Percentiles rank a stretch among this genome's conserved stretches.
These are phyloP conservation scores for Macrocystidia cucumis DNA, from an alignment of 1,284 basidiomycete genomes.

Conservation along the genomic window DNA sequence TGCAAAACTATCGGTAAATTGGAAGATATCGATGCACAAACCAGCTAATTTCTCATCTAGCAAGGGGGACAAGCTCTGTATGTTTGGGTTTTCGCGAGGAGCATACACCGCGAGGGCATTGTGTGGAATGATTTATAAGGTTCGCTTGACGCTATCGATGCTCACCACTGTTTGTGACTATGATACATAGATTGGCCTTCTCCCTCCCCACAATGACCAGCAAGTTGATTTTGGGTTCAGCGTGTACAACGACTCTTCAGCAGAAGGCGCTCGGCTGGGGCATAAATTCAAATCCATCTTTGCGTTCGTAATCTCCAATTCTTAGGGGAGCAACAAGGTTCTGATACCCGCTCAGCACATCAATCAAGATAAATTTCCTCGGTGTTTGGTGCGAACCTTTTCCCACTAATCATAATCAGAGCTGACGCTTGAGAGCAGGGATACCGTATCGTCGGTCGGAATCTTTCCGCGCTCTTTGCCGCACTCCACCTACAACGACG, in stretches of 20 bases:
- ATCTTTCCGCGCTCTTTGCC: slow-evolving; percentile 10
- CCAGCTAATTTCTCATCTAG: slow-evolving; percentile 2
- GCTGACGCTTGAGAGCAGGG: too few relatives aligned
- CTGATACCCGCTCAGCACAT: too few relatives aligned
- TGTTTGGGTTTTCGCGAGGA: slow-evolving; percentile 14
- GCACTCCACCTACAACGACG: slow-evolving; percentile 11
- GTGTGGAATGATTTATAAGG: slow-evolving; percentile 14
- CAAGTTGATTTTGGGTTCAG: slow-evolving; percentile 13
- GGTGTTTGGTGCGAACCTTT: slow-evolving; percentile 11
- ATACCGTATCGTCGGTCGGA: slow-evolving; percentile 13
- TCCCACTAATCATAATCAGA: too few relatives aligned
- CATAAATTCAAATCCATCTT: slow-evolving; percentile 11
- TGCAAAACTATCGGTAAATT: slow-evolving; percentile 11
- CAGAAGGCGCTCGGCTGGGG: slow-evolving; percentile 8
- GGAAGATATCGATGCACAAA: neutral
- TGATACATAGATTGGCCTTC: slow-evolving; percentile 9
- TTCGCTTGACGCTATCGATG: slow-evolving; percentile 1
- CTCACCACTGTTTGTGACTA: neutral
- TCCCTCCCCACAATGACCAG: slow-evolving; percentile 11
- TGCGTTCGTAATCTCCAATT: slow-evolving; percentile 6
- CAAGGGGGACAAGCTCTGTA: slow-evolving; percentile 11
- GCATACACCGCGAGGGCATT: slow-evolving; percentile 12
- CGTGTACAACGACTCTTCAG: slow-evolving; percentile 9
- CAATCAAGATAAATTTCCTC: slow-evolving; percentile 11
- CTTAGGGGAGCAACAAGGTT: neutral